Evolutionary conservation across 2,329 filamentous ascomycete species (phyloP).

Genomic region (Rutstroemia sp.): DNA sequence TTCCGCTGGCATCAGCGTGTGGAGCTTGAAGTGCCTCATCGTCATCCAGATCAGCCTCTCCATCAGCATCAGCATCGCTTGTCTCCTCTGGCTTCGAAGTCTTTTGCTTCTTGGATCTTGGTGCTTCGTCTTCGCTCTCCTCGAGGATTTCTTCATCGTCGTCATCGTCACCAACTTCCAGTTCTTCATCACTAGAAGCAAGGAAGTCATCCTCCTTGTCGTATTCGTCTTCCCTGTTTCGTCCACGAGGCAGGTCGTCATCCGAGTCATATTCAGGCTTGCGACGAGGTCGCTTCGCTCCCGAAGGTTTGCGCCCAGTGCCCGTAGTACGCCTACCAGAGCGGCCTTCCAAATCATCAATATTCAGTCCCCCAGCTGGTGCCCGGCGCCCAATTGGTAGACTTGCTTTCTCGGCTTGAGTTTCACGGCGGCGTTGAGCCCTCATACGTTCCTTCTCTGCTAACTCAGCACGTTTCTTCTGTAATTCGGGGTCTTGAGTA

Average conservation of each 20-base stretch:
- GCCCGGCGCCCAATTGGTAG: constrained; percentile 32
- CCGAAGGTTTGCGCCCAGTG: constrained; percentile 44
- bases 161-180: constrained; percentile 47
- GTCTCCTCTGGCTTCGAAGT: constrained; percentile 32
- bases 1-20: constrained; percentile 18
- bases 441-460: constrained; percentile 68
- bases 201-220: constrained; percentile 76
- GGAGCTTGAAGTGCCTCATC: constrained; percentile 33
- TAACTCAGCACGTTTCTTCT: constrained; percentile 64
- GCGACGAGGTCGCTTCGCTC: constrained; percentile 44
- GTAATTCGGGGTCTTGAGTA: constrained; percentile 66
- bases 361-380: constrained; percentile 49
- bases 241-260: constrained; percentile 55
- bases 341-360: constrained; percentile 61
- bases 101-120: constrained; percentile 29
- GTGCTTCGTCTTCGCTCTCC: constrained; percentile 32
- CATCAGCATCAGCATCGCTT: constrained; percentile 42
- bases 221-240: constrained; percentile 63
- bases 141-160: constrained; percentile 36
- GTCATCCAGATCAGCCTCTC: constrained; percentile 48
- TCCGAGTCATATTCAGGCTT: constrained; percentile 69
- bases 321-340: constrained; percentile 40
- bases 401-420: constrained; percentile 51
- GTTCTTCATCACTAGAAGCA: constrained; percentile 66
- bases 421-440: constrained; percentile 58